Conservation (phyloP, 2,329 filamentous ascomycete genomes). For the Colletotrichum godetiae region DNA sequence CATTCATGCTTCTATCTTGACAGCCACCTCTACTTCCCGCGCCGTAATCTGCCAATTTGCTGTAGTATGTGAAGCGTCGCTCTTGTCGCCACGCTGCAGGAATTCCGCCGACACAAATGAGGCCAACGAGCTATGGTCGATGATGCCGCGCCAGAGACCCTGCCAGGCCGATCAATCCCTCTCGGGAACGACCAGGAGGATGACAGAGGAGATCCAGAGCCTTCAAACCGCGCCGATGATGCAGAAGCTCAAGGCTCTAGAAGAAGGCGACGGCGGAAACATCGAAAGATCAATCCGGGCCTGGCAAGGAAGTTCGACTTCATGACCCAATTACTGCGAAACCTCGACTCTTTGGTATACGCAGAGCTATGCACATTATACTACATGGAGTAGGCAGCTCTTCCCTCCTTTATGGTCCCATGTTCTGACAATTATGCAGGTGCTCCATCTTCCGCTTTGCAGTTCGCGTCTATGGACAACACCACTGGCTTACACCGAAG, state of each 20-base stretch:
- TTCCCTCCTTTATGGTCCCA: background rate
- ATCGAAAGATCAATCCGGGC: constrained; percentile 52
- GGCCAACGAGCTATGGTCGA: constrained; percentile 59
- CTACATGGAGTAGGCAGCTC: constrained; percentile 73
- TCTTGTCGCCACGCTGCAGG: constrained; percentile 11
- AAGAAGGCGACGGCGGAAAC: constrained; percentile 49
- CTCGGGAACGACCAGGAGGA: constrained; percentile 36
- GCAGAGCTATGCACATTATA: constrained; percentile 74
- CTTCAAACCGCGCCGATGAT: constrained; percentile 24
- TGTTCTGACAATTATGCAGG: constrained; percentile 50
- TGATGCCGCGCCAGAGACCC: constrained; percentile 57
- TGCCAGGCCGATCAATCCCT: constrained; percentile 45
- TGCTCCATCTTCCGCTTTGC: constrained; percentile 74
- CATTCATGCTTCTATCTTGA: constrained; percentile 13
- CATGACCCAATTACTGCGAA: constrained; percentile 68
- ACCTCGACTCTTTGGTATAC: constrained; percentile 72
- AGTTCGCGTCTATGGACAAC: constrained; percentile 68
- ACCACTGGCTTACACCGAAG: constrained; percentile 73
- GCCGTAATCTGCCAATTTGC: background rate
- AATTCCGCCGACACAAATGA: constrained; percentile 40
- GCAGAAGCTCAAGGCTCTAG: constrained; percentile 37
- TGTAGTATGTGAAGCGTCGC: constrained; percentile 32
- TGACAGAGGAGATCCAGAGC: constrained; percentile 25
- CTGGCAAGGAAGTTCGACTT: constrained; percentile 70
- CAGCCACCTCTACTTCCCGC: background rate